Evolutionary conservation across 116 monocot genomes (phyloP).

Genomic region (Dioscorea cayenensis): DNA sequence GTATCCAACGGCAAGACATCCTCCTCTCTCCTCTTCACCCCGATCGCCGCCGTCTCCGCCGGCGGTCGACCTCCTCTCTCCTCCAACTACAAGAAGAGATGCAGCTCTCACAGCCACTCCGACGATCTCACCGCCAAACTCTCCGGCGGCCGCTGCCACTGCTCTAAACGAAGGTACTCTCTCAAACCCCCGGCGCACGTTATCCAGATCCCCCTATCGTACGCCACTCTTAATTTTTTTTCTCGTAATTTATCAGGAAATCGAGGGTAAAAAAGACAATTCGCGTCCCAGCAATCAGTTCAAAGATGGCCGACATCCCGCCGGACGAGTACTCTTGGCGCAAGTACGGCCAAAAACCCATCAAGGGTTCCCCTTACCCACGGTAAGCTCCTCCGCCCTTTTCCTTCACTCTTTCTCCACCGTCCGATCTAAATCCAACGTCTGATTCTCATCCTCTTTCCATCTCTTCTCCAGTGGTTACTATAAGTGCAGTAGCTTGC

Average conservation of each 20-base stretch:
- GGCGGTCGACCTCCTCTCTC: slow-evolving; percentile 53
- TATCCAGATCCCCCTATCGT: background rate
- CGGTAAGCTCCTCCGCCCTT: slow-evolving; percentile 18
- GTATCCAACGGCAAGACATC: slow-evolving; percentile 54
- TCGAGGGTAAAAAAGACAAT: slow-evolving; percentile 53
- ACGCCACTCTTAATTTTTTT: background rate
- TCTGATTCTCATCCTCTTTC: background rate
- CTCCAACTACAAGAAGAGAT: slow-evolving; percentile 31
- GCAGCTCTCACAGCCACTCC: slow-evolving; percentile 36
- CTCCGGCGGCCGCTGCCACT: slow-evolving; percentile 65
- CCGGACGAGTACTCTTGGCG: slow-evolving; percentile 80
- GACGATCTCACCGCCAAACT: slow-evolving; percentile 16
- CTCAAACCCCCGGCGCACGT: background rate
- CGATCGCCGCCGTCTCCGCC: slow-evolving; percentile 7
- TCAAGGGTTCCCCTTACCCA: slow-evolving; percentile 82
- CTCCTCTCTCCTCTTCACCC: slow-evolving; percentile 10
- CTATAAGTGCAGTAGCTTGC: slow-evolving; percentile 70
- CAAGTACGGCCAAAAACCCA: slow-evolving; percentile 89
- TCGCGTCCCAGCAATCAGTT: slow-evolving; percentile 75
- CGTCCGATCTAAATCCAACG: background rate
- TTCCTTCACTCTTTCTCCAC: background rate
- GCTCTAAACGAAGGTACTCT: slow-evolving; percentile 56
- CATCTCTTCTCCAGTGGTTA: background rate
- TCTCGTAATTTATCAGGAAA: slow-evolving; percentile 25
- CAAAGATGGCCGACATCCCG: slow-evolving; percentile 77